Evolutionary conservation across 305 asterid species (phyloP), one percentile per base, ranked within the genome.

Genomic region (Euphrasia arctica): DNA sequence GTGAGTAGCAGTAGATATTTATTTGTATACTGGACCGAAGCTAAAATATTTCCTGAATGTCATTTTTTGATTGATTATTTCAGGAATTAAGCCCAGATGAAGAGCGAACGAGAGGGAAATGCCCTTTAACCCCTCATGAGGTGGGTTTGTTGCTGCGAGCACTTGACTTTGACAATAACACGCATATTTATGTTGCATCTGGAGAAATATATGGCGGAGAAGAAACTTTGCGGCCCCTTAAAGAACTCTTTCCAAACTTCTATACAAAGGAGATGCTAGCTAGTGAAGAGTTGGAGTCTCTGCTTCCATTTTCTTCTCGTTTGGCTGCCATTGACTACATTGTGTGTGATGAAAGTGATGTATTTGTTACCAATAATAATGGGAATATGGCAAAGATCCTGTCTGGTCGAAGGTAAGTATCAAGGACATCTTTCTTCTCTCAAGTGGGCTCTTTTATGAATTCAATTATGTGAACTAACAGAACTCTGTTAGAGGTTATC

Each of bases 341-440:
- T 60, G 99, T 90, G 48, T 86, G 95, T 61, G 98, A 94, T 65
- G 97, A 91, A 79, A 91, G 99, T 77, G 97, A 91, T 72, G 99
- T 94, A 65, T 94, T 94, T 72, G 92, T 87, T 74, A 88, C 99
- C 55, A 91, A 94, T 79, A 94, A 94, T 79, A 94, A 94, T 0
- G 99, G 98, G 65, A 94, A 94, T 78, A 94, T 94, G 99, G 99
- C 99, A 70, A 94, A 94, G 81, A 85, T 94, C 81, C 88, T 94
- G 64, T 96, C 99, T 68, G 98, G 99, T 69, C 85, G 96, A 70
- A 88, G 99, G 99, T 94, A 72, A 59, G 70, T 32, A 66, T 60
- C 7, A 41, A 45, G 62, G 57, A 71, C 59, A 63, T 65, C 70
- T 42, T 48, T 29, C 45, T 55, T 56, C 36, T 56, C 50, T 67